Percentiles rank a stretch among this genome's conserved stretches.
Conservation (phyloP, 2,329 filamentous ascomycete genomes). For the Amylocarpus encephaloides region DNA sequence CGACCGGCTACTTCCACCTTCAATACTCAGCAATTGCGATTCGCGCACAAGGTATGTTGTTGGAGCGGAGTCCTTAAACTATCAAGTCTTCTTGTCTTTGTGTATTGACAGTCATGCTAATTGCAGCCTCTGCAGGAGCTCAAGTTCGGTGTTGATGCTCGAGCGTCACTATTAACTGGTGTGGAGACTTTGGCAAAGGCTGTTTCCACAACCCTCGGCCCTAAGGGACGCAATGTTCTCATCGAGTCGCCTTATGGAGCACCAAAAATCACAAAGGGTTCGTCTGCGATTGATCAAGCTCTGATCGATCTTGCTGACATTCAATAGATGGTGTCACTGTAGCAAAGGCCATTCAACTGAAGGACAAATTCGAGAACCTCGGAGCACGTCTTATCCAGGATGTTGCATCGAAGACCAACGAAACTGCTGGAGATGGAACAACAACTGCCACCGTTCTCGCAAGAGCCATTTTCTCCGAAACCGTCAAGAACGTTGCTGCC, state of each 20-base stretch:
- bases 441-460: constrained; percentile 96
- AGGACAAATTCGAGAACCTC: constrained; percentile 99
- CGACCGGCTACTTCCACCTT: constrained; percentile 51
- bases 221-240: constrained; percentile 96
- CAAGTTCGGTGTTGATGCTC: constrained; percentile 94
- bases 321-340: constrained; percentile 75
- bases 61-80: neutral
- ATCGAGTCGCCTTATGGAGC: constrained; percentile 99
- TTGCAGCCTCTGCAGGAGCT: constrained; percentile 59
- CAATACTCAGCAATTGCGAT: constrained; percentile 82
- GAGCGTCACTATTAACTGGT: constrained; percentile 82
- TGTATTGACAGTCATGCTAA: constrained; percentile 7
- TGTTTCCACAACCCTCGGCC: constrained; percentile 90
- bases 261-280: constrained; percentile 99
- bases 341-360: constrained; percentile 80
- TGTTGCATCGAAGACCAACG: constrained; percentile 98
- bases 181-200: constrained; percentile 96
- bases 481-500: constrained; percentile 98
- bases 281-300: constrained; percentile 24
- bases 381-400: constrained; percentile 95
- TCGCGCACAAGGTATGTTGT: constrained; percentile 83
- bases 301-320: constrained; percentile 6
- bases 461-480: constrained; percentile 98
- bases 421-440: constrained; percentile 96
- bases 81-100: neutral